Evolutionary conservation across 1,139 yeast species (phyloP), one percentile per base, ranked within the genome.

Genomic region (Yamadazyma oceani): DNA sequence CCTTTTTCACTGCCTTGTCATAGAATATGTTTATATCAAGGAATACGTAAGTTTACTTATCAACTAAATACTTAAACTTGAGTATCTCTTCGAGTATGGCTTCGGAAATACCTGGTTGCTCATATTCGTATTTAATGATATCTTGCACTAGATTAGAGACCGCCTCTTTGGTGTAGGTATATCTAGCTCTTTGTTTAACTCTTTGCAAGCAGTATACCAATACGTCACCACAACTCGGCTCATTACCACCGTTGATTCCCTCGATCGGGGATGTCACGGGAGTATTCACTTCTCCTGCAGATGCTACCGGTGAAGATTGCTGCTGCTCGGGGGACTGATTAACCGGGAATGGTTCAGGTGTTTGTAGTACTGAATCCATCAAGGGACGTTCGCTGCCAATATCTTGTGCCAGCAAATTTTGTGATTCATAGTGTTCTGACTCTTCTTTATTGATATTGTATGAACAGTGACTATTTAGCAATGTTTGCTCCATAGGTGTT

Each of bases 51-150:
- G n/a, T 15, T 21, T 16, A 75, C 25, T 37, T 41, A 45, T 7
- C 24, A 14, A 26, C 35, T 23, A 41, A 37, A 25, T 45, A 37
- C 12, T 37, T 36, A 27, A 46, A 44, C 32, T 45, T 40, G 16
- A 43, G 35, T 26, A 57, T 55, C 50, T 82, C 88, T 55, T 82
- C 86, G 24, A 80, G 63, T n/a, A 82, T 65, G 0, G 85, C 85
- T 42, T 78, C 82, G 39, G 78, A 62, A 25, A 83, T 61, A 0
- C 90, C 90, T 0, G 85, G 82, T 41, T 75, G 77, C n/a, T 60
- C 56, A 28, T 53, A 46, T 50, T 83, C 89, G 38, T 69, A 68
- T n/a, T 52, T 54, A 2, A 54, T 47, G 35, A 79, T 58, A n/a
- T 51, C 55, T 14, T 58, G 51, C 22, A 69, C 62, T 38, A 81